Evolutionary conservation across 306 rosid genomes (phyloP).

Genomic region (Quercus bicolor): DNA sequence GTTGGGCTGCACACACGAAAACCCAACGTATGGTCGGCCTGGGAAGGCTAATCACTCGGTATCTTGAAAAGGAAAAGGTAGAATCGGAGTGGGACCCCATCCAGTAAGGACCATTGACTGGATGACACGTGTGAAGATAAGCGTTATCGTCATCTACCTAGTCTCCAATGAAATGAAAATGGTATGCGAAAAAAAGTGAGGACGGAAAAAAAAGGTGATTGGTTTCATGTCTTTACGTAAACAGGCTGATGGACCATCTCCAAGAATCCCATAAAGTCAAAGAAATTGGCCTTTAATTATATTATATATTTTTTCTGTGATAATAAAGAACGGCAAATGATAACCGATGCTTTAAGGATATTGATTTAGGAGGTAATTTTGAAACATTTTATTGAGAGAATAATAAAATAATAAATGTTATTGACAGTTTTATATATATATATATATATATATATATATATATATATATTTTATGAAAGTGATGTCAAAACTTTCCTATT

Average conservation of each 20-base stretch:
- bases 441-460: too few species aligned
- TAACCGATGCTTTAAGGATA: too few species aligned
- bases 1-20: not conserved
- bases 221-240: conserved; percentile 9
- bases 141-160: not conserved
- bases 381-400: too few species aligned
- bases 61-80: not conserved
- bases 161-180: conserved; percentile 4
- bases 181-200: not conserved
- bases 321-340: too few species aligned
- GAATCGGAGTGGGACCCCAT: not conserved
- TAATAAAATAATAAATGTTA: too few species aligned
- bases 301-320: too few species aligned
- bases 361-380: rapidly evolving
- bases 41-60: conserved; percentile 9
- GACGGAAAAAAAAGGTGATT: not conserved
- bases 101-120: not conserved
- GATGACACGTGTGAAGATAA: conserved; percentile 7
- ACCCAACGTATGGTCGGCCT: not conserved
- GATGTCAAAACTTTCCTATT: rapidly evolving
- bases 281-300: too few species aligned
- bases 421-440: too few species aligned
- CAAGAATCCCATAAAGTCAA: not conserved
- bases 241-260: conserved; percentile 10
- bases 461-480: too few species aligned